These are phyloP conservation scores for Fragaria ananassa DNA, from an alignment of 306 rosid genomes.

Conservation along the genomic window DNA sequence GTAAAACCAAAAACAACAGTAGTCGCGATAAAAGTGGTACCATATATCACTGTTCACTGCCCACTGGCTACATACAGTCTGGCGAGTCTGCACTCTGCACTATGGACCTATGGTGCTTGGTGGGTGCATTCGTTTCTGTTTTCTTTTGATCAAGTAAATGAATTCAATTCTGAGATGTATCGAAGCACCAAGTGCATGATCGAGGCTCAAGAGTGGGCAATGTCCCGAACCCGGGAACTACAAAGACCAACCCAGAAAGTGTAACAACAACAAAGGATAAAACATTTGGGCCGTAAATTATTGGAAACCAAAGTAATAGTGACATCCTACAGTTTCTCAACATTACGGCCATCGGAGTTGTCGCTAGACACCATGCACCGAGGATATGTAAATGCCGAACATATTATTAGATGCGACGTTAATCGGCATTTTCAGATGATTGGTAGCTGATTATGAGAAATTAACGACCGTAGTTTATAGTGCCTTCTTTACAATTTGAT, in stretches of 20 bases:
- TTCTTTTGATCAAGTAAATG: background rate
- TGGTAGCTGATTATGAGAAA: background rate
- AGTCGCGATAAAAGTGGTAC: background rate
- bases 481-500: background rate
- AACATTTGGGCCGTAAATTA: no score
- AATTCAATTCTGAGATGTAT: background rate
- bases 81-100: no score
- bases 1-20: constrained; percentile 8
- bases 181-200: background rate
- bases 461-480: no score
- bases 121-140: background rate
- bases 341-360: no score
- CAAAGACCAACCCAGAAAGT: background rate
- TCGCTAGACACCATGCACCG: no score
- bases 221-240: background rate
- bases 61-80: no score
- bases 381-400: no score
- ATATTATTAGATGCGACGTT: background rate
- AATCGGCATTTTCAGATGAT: background rate
- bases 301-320: no score
- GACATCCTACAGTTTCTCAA: no score
- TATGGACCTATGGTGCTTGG: background rate
- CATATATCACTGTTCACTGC: background rate
- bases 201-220: background rate
- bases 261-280: background rate